A percentile compares a stretch with the other conserved stretches of the same genome.
phyloP scores from a whole-genome alignment of 2,329 filamentous ascomycete genomes.

The Talaromyces sp. region DNA sequence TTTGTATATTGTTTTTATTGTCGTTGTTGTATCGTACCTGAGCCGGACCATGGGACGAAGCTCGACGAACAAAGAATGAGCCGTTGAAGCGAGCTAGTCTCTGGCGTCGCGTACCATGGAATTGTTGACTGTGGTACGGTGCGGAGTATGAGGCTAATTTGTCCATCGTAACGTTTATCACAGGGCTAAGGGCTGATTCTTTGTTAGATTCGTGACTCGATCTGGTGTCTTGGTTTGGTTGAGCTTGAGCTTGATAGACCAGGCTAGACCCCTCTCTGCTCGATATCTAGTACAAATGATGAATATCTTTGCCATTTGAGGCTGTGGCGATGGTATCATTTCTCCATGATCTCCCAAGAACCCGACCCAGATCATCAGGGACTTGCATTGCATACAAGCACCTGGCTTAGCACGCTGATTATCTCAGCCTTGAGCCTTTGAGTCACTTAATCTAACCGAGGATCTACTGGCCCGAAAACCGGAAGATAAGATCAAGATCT shows the following conservation, averaged over 20 bases:
- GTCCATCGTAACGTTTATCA: neutral
- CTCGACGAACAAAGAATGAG: neutral
- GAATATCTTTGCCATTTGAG: neutral
- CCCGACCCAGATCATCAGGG: neutral
- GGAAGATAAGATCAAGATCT: neutral
- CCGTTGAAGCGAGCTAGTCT: neutral
- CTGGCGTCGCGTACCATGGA: neutral
- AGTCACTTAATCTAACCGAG: neutral
- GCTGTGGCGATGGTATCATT: neutral
- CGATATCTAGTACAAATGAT: neutral
- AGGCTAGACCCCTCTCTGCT: neutral
- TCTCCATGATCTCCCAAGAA: neutral
- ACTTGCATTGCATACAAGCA: neutral
- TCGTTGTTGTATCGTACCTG: neutral
- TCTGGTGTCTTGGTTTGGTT: too few species aligned
- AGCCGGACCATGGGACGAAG: neutral
- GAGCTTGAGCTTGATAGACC: neutral
- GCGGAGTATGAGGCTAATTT: neutral
- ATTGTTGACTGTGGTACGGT: neutral
- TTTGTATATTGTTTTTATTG: neutral
- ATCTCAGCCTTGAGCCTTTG: neutral
- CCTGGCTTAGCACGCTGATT: neutral
- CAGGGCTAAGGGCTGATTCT: neutral
- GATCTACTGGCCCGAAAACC: neutral
- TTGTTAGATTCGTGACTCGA: neutral